phyloP scores from a whole-genome alignment of 305 asterid species.

The Solanum hybrid region DNA sequence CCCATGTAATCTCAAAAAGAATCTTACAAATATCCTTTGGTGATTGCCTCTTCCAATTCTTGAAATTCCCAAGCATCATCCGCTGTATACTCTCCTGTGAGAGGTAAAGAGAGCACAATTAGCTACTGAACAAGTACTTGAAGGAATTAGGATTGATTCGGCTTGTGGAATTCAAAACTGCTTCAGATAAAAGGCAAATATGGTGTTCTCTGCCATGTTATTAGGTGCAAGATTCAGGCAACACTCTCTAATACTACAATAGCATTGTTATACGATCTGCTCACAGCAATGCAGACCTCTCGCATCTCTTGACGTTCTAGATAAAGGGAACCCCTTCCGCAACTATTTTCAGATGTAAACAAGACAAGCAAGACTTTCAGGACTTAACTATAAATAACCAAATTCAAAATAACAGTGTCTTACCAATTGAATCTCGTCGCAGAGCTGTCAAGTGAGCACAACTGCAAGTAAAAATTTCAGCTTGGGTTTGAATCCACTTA shows the following conservation, averaged over 20 bases:
- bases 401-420: background rate
- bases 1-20: background rate
- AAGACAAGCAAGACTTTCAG: background rate
- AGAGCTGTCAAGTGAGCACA: constrained; percentile 89
- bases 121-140: background rate
- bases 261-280: background rate
- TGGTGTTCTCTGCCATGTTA: background rate
- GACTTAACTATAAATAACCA: background rate
- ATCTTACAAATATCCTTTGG: constrained; percentile 56
- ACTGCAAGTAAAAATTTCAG: constrained; percentile 29
- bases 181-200: background rate
- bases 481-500: background rate
- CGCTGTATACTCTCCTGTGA: constrained; percentile 70
- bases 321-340: background rate
- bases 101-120: background rate
- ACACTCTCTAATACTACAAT: background rate
- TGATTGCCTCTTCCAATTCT: constrained; percentile 74
- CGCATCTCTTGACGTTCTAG: background rate
- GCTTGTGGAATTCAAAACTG: background rate
- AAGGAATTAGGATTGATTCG: background rate
- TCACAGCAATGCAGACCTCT: background rate
- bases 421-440: constrained; percentile 89
- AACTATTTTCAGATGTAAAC: background rate
- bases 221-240: background rate
- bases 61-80: constrained; percentile 91